A percentile compares a stretch with the other conserved stretches of the same genome.
Evolutionary conservation across 2,329 filamentous ascomycete genomes (phyloP).

Genomic region (Emmonsiellopsis sp.): DNA sequence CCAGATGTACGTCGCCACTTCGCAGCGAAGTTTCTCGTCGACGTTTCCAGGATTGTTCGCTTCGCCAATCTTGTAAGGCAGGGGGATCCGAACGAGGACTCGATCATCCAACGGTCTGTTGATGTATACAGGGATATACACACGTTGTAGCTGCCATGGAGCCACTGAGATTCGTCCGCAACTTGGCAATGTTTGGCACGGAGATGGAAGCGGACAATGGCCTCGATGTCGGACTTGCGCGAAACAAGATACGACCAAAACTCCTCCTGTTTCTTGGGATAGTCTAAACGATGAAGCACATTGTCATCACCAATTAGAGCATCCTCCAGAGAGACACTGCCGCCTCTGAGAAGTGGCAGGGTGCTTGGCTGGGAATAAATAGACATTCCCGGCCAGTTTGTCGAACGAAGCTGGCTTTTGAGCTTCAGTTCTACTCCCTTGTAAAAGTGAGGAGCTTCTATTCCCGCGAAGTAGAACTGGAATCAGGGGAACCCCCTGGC

Average conservation of each 20-base stretch:
- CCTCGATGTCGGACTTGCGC: constrained; percentile 8
- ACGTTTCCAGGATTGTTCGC: constrained; percentile 27
- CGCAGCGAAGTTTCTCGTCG: constrained; percentile 35
- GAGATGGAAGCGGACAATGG: constrained; percentile 10
- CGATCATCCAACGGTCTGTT: constrained; percentile 12
- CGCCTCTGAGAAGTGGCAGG: not conserved
- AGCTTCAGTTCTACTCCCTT: too few species aligned
- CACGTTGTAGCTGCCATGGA: constrained; percentile 18
- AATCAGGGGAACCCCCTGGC: too few species aligned
- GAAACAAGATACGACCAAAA: constrained; percentile 8
- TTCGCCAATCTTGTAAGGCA: constrained; percentile 28
- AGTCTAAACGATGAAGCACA: constrained; percentile 13
- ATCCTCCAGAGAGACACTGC: constrained; percentile 5
- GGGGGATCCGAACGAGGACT: constrained; percentile 16
- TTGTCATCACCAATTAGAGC: constrained; percentile 12
- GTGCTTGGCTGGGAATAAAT: too few species aligned
- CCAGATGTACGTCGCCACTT: constrained; percentile 33
- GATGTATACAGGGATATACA: constrained; percentile 18
- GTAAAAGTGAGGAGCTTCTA: too few species aligned
- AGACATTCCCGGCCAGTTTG: too few species aligned
- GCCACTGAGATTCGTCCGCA: constrained; percentile 10
- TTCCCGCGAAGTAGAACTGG: too few species aligned
- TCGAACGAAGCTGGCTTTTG: too few species aligned
- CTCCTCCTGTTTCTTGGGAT: constrained; percentile 10
- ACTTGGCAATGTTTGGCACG: constrained; percentile 6